Conservation (phyloP, 352 stramenopile genomes). For the Globisporangium spiculum region DNA sequence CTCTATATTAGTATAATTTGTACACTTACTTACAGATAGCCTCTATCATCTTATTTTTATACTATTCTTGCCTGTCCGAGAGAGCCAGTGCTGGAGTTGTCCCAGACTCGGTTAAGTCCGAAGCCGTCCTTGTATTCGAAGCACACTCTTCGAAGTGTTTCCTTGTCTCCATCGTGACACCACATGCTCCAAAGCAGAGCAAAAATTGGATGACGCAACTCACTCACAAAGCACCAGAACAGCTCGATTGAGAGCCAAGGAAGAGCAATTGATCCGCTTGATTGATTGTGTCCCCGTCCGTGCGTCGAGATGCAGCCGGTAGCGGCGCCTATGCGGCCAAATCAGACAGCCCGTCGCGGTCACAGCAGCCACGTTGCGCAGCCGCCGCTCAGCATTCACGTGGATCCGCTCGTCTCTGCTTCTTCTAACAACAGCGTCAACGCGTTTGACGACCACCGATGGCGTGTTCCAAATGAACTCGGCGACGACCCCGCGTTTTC, state of each 20-base stretch:
- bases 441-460: background rate
- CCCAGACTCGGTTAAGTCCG: background rate
- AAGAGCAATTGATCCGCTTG: background rate
- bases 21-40: no score
- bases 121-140: background rate
- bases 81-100: no score
- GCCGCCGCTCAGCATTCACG: background rate
- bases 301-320: constrained; percentile 7
- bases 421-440: background rate
- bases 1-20: no score
- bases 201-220: constrained; percentile 9
- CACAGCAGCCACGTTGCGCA: background rate
- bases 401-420: background rate
- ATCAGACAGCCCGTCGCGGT: background rate
- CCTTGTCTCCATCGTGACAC: background rate
- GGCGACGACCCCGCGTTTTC: background rate
- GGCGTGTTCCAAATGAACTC: background rate
- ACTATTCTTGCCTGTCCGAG: no score
- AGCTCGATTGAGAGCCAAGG: background rate
- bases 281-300: background rate
- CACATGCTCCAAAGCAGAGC: background rate
- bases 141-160: background rate
- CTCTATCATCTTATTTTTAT: no score
- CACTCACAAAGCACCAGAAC: constrained; percentile 3
- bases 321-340: background rate